These are phyloP conservation scores for Blepharisma undulans DNA, from an alignment of 169 alveolate species.

Conservation along the genomic window DNA sequence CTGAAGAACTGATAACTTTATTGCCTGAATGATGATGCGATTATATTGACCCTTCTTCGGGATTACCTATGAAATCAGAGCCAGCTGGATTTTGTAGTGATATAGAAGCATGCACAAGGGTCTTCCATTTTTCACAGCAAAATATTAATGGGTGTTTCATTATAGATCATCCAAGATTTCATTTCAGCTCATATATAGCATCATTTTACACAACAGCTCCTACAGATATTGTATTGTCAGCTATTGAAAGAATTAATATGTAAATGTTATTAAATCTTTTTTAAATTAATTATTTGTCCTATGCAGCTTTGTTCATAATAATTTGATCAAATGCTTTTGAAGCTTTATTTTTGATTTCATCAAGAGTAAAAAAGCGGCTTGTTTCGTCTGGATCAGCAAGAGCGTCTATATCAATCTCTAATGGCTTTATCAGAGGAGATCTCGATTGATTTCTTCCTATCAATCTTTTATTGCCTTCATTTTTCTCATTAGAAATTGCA, in stretches of 20 bases:
- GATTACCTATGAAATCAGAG: neutral
- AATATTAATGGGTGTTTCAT: neutral
- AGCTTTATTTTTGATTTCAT: neutral
- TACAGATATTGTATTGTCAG: neutral
- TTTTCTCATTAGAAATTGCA: neutral
- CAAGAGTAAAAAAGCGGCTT: neutral
- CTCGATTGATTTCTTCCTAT: neutral
- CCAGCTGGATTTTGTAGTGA: conserved; percentile 17
- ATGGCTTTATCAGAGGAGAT: neutral
- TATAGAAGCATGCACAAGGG: neutral
- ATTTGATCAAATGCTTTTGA: neutral
- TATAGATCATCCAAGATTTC: neutral
- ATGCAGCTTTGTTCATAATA: neutral
- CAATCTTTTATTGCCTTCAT: neutral
- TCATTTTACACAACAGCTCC: neutral
- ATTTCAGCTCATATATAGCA: neutral
- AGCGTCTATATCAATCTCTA: neutral
- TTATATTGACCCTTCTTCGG: conserved; percentile 5
- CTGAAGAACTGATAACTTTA: neutral
- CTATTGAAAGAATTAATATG: neutral
- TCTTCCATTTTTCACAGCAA: neutral
- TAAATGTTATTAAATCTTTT: neutral
- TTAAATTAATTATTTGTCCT: neutral
- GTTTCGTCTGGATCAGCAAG: neutral
- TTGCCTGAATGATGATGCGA: neutral